Base-by-base conservation (phyloP, 352 stramenopile genomes). In the Globisporangium carolinianum region DNA sequence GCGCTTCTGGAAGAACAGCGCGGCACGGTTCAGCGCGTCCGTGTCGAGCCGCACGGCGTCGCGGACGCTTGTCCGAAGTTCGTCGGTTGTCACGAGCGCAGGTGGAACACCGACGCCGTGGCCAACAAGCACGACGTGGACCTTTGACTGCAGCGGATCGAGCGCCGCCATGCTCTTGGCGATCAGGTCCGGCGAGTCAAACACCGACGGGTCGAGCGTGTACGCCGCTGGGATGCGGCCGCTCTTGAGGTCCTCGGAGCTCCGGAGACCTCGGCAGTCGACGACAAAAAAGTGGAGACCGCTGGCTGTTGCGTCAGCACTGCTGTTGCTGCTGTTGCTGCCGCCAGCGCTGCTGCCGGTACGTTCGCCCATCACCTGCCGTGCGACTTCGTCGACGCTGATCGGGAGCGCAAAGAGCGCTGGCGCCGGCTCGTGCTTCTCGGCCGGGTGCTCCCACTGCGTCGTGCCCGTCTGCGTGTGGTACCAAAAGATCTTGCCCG, bases 1-100 rank as follows among this genome's bases (percentile, higher is more conserved):
- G 46, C 74, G 74, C 62, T 93, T 93, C 64, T 93, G 83, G 63
- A 93, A 93, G 32, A 89, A 90, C 0, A 93, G 62, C 14, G 80
- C 78, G 0, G 83, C 83, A 38, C 84, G 80, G 60, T 93, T 93
- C 17, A 93, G 69, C 18, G 72, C 73, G 53, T 87, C 80, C 0
- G 72, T 71, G 32, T 93, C 83, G 17, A 81, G 62, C 38, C 78
- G 78, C 32, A 91, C 78, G 37, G 80, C 79, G 62, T 93, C 83
- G 6, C 83, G 83, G 24, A 93, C 74, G 41, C 75, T 88, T 2
- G 80, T 87, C 68, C 86, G 87, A 5, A 76, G 55, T 36, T 90
- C 79, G 39, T 93, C 83, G 0, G 67, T 83, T 11, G 67, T 86
- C 38, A 76, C 72, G 2, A 89, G 57, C 48, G 84, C 68, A 6